phyloP scores from a whole-genome alignment of 139 green algal genomes.

The Volvox reticuliferus region DNA sequence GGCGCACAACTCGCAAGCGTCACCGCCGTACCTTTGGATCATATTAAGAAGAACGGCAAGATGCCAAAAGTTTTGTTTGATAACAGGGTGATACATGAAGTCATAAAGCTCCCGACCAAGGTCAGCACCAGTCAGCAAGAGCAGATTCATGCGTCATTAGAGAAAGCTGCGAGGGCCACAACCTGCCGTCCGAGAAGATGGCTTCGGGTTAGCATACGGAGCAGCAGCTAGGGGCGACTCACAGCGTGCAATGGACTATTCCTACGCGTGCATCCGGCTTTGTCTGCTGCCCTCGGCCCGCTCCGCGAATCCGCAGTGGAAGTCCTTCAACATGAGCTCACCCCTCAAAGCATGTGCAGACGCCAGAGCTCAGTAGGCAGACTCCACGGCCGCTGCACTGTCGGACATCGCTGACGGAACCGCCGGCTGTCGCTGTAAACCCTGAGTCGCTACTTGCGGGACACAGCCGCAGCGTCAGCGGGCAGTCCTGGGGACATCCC shows the following conservation, averaged over 20 bases:
- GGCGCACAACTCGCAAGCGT: slow-evolving; percentile 47
- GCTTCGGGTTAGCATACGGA: too few species aligned
- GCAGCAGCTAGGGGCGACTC: too few species aligned
- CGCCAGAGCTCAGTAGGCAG: slow-evolving; percentile 44
- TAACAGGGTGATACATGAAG: not conserved
- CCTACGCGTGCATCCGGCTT: too few species aligned
- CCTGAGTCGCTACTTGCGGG: not conserved
- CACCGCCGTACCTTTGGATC: slow-evolving; percentile 48
- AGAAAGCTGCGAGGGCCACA: not conserved
- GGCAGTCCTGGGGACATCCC: slow-evolving; percentile 52
- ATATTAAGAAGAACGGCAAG: too few species aligned
- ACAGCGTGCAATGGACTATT: too few species aligned
- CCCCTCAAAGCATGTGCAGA: slow-evolving; percentile 60
- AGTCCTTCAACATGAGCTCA: not conserved
- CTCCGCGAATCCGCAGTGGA: too few species aligned
- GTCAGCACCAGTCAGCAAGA: not conserved
- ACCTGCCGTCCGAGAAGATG: too few species aligned
- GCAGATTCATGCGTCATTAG: not conserved
- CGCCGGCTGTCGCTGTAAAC: not conserved
- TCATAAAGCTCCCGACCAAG: not conserved
- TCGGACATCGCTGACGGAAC: not conserved
- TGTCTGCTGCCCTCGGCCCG: too few species aligned
- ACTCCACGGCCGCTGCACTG: slow-evolving; percentile 57
- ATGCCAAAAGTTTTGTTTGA: too few species aligned
- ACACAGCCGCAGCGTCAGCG: slow-evolving; percentile 30